Evolutionary conservation across 768 basidiomycete genomes (phyloP).

Genomic region (Serendipita sp.): DNA sequence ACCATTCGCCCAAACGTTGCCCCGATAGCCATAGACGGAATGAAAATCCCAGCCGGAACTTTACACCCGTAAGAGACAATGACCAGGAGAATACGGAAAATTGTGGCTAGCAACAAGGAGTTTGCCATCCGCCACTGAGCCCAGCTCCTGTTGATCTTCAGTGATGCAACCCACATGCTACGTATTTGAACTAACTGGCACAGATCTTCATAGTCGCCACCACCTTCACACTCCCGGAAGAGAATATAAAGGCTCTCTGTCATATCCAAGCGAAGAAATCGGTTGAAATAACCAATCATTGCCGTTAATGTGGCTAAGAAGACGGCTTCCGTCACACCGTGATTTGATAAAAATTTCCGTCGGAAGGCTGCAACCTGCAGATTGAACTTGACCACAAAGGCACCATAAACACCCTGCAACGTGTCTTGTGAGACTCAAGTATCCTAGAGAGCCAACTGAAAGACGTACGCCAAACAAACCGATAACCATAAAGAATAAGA

Average conservation of each 20-base stretch:
- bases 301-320: conserved; percentile 76
- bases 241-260: conserved; percentile 89
- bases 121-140: conserved; percentile 92
- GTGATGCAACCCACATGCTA: conserved; percentile 2
- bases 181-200: conserved; percentile 60
- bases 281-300: conserved; percentile 83
- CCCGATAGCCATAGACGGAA: conserved; percentile 97
- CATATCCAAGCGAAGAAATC: conserved; percentile 93
- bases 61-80: conserved; percentile 90
- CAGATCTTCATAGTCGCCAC: conserved; percentile 74
- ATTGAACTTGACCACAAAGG: conserved; percentile 93
- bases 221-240: conserved; percentile 91
- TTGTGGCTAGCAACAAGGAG: conserved; percentile 77
- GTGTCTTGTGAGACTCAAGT: neutral
- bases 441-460: neutral
- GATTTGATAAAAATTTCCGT: conserved; percentile 66
- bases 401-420: conserved; percentile 82
- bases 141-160: conserved; percentile 39
- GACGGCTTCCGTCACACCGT: conserved; percentile 82
- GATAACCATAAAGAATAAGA: conserved; percentile 87
- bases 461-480: conserved; percentile 80
- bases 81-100: conserved; percentile 73
- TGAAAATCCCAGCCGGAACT: conserved; percentile 95
- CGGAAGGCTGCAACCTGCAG: conserved; percentile 90
- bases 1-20: conserved; percentile 96